Evolutionary conservation across 129 eudicot genomes (phyloP), one percentile per base, ranked within the genome.

Genomic region (Helianthus tuberosus): DNA sequence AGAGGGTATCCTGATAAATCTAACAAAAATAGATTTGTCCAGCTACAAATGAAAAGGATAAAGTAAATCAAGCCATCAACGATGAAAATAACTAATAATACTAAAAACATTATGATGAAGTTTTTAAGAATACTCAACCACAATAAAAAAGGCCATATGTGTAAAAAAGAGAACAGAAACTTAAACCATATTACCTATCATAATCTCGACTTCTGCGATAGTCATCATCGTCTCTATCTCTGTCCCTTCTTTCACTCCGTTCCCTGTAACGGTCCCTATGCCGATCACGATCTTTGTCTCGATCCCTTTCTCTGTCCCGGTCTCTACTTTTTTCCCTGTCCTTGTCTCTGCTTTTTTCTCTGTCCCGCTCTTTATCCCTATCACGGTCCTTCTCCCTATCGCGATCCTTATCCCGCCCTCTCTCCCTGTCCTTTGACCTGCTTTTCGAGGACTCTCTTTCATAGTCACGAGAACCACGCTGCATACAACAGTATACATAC

Each of bases 171-270:
- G 59, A 35, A 60, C 55, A 8, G 15, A 4, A 8, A 61, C 14
- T 13, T 29, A 29, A 75, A 35, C 14, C 36, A 75, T 14, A 25
- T 36, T 83, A 93, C 98, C 96, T 90, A n/a, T 84, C 96, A 75
- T 71, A 77, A 61, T 89, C 95, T 53, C 96, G 91, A 77, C 82
- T 75, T 76, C 84, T 77, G 79, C 77, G 74, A 79, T 85, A 62
- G 73, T 95, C 97, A 85, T 89, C 97, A 69, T 87, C 96, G 14
- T 91, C 99, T 73, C 89, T 80, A 74, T 87, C 93, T 75, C 85
- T 84, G 36, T 84, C 90, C 75, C 89, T 84, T 78, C 91, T 86
- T 62, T 88, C 97, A 77, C 96, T 75, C 11, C 96, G 82, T 13
- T 90, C 97, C 75, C 96, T 84, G 50, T 84, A 85, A 41, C 92